Evolutionary conservation across 202 grass and related monocot genomes (phyloP), one percentile per base, ranked within the genome.

Genomic region (Thinopyrum obtusiflorum): DNA sequence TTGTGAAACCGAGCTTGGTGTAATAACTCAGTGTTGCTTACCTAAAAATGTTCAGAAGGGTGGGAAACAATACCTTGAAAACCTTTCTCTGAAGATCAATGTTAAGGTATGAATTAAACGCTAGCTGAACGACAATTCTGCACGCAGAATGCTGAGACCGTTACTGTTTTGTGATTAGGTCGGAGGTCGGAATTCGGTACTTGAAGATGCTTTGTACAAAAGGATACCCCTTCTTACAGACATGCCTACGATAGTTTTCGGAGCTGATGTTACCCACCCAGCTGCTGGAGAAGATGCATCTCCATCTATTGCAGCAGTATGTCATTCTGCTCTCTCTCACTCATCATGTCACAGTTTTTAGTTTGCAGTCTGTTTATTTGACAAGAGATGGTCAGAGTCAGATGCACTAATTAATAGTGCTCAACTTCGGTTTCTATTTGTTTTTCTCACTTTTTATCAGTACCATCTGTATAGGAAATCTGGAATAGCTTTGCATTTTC

Each of bases 241-340:
- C 31, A n/a, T 21, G 10, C 93, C 88, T 13, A 93, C 83, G 4
- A 93, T 95, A 6, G 81, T 93, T 62, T 95, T 93, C 36, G 93
- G 93, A 47, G 88, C 90, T 53, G 88, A 95, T 90, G 90, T 95
- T 39, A 93, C 93, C 42, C 93, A 95, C 32, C 90, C 88, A 77
- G 4, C 90, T 75, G 39, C 80, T 24, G 88, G 90, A 31, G 93
- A 92, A 42, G 88, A 89, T 91, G 61, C 86, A 15, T 82, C 80
- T 33, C 68, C 86, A 2, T 95, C 93, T 28, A 89, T 92, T 61
- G 88, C 88, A 21, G 90, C 88, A 26, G 88, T 94, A 55, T 79
- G 83, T 47, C 6, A 24, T 55, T 44, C 65, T 82, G 28, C 3
- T 27, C 33, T 49, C 33, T 49, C 15, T 78, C 65, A 32, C 28